Evolutionary conservation across 257 asterid genomes (phyloP).

Genomic region (Asclepias syriaca): DNA sequence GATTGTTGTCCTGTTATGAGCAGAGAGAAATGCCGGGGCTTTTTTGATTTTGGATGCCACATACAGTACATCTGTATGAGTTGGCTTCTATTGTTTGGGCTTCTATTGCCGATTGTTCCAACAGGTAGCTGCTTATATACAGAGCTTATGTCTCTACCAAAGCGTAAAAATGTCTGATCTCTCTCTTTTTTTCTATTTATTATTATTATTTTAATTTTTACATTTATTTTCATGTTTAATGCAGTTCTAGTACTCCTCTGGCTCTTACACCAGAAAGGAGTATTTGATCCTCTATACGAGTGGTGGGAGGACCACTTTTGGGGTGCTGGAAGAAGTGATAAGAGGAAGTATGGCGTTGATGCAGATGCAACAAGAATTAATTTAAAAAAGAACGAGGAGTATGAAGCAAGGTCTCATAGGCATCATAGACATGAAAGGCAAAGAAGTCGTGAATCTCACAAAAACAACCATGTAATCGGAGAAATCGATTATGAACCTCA

Average conservation of each 20-base stretch:
- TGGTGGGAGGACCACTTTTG: constrained; percentile 95
- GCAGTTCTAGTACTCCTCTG: constrained; percentile 69
- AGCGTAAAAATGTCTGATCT: constrained; percentile 4
- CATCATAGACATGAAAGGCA: constrained; percentile 38
- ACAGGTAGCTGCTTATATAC: constrained; percentile 46
- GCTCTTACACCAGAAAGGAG: constrained; percentile 83
- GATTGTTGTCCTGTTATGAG: constrained; percentile 11
- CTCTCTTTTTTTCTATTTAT: too few relatives aligned
- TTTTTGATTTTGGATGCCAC: constrained; percentile 88
- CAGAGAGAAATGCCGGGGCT: constrained; percentile 76
- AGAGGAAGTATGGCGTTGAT: constrained; percentile 26
- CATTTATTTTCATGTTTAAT: not conserved
- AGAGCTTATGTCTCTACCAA: not conserved
- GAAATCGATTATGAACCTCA: constrained; percentile 52
- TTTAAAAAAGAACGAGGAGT: constrained; percentile 33
- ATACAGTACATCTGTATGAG: constrained; percentile 76
- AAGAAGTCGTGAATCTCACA: constrained; percentile 27
- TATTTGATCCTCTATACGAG: constrained; percentile 82
- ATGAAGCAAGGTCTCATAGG: constrained; percentile 40
- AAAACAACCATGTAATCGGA: constrained; percentile 28
- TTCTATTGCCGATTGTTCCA: constrained; percentile 71
- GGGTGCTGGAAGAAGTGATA: constrained; percentile 21
- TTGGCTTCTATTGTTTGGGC: constrained; percentile 77
- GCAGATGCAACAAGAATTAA: constrained; percentile 26
- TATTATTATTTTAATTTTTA: too few relatives aligned